Evolutionary conservation across 2,329 filamentous ascomycete species (phyloP).

Genomic region (Scedosporium dehoogii): DNA sequence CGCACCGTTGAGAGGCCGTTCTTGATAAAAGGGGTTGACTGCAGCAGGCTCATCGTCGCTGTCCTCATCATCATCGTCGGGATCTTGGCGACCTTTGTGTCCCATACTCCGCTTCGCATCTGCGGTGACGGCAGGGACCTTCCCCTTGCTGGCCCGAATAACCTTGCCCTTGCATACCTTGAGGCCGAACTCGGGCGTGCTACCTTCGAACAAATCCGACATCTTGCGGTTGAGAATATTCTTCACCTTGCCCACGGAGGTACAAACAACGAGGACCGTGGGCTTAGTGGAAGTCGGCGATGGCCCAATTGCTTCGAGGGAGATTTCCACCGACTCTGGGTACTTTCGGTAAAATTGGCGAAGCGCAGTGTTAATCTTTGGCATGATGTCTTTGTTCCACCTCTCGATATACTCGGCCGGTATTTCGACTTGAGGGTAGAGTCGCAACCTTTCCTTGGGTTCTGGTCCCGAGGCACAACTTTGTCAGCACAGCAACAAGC

Average conservation of each 20-base stretch:
- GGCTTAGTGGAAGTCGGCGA: slow-evolving; percentile 55
- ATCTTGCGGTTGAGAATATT: slow-evolving; percentile 61
- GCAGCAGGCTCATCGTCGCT: slow-evolving; percentile 30
- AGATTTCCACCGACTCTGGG: slow-evolving; percentile 68
- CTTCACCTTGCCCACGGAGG: slow-evolving; percentile 62
- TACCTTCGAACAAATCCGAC: slow-evolving; percentile 52
- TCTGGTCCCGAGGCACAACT: background rate
- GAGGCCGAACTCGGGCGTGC: slow-evolving; percentile 46
- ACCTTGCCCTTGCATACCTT: slow-evolving; percentile 65
- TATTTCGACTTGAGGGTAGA: slow-evolving; percentile 50
- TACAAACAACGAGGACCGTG: slow-evolving; percentile 69
- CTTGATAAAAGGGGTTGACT: slow-evolving; percentile 68
- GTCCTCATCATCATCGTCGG: slow-evolving; percentile 15
- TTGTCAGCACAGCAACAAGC: too few relatives aligned
- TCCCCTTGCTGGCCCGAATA: slow-evolving; percentile 43
- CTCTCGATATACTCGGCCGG: slow-evolving; percentile 54
- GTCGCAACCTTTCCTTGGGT: slow-evolving; percentile 33
- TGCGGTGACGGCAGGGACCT: slow-evolving; percentile 15
- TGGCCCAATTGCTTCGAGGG: slow-evolving; percentile 64
- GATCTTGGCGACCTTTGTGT: slow-evolving; percentile 6
- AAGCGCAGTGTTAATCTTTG: slow-evolving; percentile 62
- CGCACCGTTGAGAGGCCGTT: slow-evolving; percentile 71
- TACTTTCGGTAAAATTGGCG: slow-evolving; percentile 63
- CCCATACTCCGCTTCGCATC: slow-evolving; percentile 22
- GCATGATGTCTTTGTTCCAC: slow-evolving; percentile 64